These are phyloP conservation scores for Plasmodium blacklocki DNA, from an alignment of 169 alveolate species.

Conservation along the genomic window DNA sequence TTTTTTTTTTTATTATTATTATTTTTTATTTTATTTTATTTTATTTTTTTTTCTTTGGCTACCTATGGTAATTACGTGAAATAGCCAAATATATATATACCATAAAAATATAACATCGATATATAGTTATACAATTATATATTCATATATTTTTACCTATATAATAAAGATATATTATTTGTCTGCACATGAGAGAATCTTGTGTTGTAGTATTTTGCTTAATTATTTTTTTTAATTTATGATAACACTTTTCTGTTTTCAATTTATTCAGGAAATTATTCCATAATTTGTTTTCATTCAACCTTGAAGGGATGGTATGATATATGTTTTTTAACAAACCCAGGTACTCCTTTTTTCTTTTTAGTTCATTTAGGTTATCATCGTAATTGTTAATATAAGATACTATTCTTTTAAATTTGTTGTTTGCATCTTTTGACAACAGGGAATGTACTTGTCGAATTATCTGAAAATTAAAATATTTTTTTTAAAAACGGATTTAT, in stretches of 20 bases:
- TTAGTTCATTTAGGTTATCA: constrained; percentile 2
- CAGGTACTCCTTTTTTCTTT: constrained; percentile 31
- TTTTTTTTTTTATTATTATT: no score
- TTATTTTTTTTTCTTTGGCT: no score
- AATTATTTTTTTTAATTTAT: constrained; percentile 18
- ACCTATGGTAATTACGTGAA: no score
- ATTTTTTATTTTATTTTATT: no score
- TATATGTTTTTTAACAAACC: constrained; percentile 53
- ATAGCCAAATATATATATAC: not conserved
- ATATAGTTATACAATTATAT: no score
- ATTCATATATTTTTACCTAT: constrained; percentile 27
- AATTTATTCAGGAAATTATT: constrained; percentile 26
- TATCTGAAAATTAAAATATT: constrained; percentile 6
- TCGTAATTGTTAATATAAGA: constrained; percentile 48
- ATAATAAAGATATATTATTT: constrained; percentile 53
- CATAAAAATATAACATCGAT: no score
- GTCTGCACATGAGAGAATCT: constrained; percentile 40
- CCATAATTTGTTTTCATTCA: constrained; percentile 63
- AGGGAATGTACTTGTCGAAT: constrained; percentile 22
- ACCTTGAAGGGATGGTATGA: constrained; percentile 60
- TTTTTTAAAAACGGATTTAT: not conserved
- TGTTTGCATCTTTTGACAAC: constrained; percentile 15
- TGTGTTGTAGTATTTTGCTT: constrained; percentile 4
- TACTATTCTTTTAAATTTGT: constrained; percentile 46
- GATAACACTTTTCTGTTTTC: constrained; percentile 35